Conservation (phyloP, 192 early-diverging fungal genomes). For the Podila clonocystis region DNA sequence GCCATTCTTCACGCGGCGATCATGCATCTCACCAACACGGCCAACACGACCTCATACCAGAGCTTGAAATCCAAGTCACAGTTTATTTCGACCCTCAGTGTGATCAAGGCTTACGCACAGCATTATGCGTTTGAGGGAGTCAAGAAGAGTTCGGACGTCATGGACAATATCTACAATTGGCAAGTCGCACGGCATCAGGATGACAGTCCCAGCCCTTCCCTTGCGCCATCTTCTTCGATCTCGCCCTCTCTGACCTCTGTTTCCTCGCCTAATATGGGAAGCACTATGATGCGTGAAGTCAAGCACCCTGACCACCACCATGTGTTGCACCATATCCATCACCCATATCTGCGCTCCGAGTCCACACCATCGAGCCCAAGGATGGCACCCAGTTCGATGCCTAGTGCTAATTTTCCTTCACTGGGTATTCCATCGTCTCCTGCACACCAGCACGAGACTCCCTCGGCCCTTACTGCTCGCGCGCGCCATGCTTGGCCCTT, state of each 20-base stretch:
- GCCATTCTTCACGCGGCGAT: constrained; percentile 45
- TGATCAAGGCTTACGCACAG: constrained; percentile 49
- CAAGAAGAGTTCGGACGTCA: constrained; percentile 52
- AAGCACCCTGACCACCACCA: constrained; percentile 51
- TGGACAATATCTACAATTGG: constrained; percentile 55
- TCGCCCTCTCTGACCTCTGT: constrained; percentile 6
- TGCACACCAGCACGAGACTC: constrained; percentile 34
- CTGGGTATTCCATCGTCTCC: constrained; percentile 48
- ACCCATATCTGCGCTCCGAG: constrained; percentile 42
- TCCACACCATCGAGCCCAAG: constrained; percentile 41
- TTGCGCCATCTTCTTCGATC: constrained; percentile 15
- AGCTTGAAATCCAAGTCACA: constrained; percentile 50
- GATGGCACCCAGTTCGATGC: constrained; percentile 10
- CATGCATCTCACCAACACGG: constrained; percentile 52
- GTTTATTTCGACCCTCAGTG: constrained; percentile 48
- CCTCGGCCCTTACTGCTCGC: constrained; percentile 22
- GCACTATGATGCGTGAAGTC: constrained; percentile 36
- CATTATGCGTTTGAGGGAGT: constrained; percentile 50
- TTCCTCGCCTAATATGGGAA: constrained; percentile 19
- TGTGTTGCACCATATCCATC: constrained; percentile 45
- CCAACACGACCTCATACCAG: constrained; percentile 51
- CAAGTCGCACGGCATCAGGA: constrained; percentile 50
- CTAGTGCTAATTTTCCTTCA: constrained; percentile 30
- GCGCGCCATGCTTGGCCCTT: constrained; percentile 35
- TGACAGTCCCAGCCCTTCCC: constrained; percentile 34